Evolutionary conservation across 2,329 filamentous ascomycete species (phyloP), one percentile per base, ranked within the genome.

Genomic region (Blastomyces gilchristii): DNA sequence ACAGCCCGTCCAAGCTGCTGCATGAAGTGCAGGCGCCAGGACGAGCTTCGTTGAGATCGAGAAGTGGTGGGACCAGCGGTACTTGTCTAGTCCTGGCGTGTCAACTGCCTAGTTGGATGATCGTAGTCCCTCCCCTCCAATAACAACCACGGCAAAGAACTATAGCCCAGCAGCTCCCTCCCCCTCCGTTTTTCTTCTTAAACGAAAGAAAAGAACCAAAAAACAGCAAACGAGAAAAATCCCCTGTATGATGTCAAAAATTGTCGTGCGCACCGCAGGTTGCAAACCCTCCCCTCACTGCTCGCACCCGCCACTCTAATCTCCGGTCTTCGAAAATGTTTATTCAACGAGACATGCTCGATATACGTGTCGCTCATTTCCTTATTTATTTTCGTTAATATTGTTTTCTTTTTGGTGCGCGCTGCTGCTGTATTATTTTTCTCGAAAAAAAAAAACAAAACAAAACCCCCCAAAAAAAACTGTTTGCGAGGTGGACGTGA

Each of bases 1-100:
- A 47, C 71, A 74, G 37, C 72, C 75, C 37, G 75, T 77, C 63
- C 74, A 77, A 72, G 75, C 76, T 70, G 75, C 76, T 63, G 75
- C 76, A 69, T 77, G 73, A 78, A 76, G 66, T 68, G 67, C 66
- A 65, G 67, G 66, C 62, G 65, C 70, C 66, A 68, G 67, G 65
- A 70, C 70, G 66, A 72, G 72, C 64, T 66, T 70, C 61, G 67
- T 75, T 64, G 74, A 76, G 70, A 76, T 71, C 69, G 74, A 77
- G 69, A 73, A 75, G 67, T 77, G 74, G 75, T 77, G 75, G 75
- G 74, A 75, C 65, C 67, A 69, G 63, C 71, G 67, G 66, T 73
- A 68, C 69, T 64, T 66, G 62, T 71, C 66, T 69, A 69, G 68
- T 69, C 69, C 67, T 66, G 67, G 62, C 66, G 65, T 68, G 68